A percentile compares a stretch with the other conserved stretches of the same genome.
Conservation (phyloP, 108 stramenopile genomes). For the Pseudonitzschia multiseries region DNA sequence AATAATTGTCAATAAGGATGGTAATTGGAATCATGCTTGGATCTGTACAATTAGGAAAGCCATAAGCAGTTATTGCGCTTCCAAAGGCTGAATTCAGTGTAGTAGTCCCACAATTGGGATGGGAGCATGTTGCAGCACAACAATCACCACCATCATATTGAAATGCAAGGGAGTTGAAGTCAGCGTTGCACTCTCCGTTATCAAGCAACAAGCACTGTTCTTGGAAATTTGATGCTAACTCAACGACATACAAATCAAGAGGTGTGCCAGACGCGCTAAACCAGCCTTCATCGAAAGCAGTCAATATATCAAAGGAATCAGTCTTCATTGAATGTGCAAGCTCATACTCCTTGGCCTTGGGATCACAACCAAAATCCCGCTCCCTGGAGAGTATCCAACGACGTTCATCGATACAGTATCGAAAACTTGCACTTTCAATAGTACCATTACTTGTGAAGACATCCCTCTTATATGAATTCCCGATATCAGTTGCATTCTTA, state of each 20-base stretch:
- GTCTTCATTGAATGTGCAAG: not conserved
- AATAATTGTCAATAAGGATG: not conserved
- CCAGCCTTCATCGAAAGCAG: not conserved
- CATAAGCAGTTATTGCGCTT: not conserved
- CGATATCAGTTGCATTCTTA: not conserved
- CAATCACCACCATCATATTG: slow-evolving; percentile 15
- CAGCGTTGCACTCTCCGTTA: not conserved
- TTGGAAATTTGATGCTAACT: not conserved
- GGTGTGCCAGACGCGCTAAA: not conserved
- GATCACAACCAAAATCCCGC: not conserved
- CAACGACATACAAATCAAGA: not conserved
- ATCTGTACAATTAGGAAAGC: not conserved
- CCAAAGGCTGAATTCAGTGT: not conserved
- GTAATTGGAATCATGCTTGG: slow-evolving; percentile 7
- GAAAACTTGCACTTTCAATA: not conserved
- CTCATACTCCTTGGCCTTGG: not conserved
- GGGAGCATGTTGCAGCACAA: slow-evolving; percentile 4
- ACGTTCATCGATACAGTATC: not conserved
- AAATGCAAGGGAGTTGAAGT: not conserved
- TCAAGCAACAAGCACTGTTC: not conserved
- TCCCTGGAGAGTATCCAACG: not conserved
- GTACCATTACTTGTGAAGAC: not conserved
- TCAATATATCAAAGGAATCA: slow-evolving; percentile 10
- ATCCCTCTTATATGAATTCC: not conserved
- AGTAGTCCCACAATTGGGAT: not conserved